Conservation (phyloP, 2,329 filamentous ascomycete genomes). For the Colletotrichum coccodes region DNA sequence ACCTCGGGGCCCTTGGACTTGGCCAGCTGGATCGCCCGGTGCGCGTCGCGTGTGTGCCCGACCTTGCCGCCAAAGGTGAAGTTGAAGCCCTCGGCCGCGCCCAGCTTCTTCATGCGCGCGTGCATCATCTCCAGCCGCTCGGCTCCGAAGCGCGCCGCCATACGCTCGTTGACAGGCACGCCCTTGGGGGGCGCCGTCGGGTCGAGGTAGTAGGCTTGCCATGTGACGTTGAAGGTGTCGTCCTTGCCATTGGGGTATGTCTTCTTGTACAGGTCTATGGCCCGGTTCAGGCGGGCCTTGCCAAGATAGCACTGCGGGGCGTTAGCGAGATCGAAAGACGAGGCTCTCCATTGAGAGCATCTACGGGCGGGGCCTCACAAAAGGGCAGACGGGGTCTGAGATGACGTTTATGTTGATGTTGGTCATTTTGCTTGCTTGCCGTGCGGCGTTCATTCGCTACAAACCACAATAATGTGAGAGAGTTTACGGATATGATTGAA, state of each 20-base stretch:
- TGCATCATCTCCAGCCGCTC: slow-evolving; percentile 68
- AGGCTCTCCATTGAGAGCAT: neutral
- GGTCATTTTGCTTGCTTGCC: slow-evolving; percentile 63
- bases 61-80: slow-evolving; percentile 78
- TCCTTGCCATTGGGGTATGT: slow-evolving; percentile 65
- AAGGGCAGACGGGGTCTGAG: slow-evolving; percentile 84
- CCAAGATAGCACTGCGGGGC: slow-evolving; percentile 78
- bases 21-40: slow-evolving; percentile 79
- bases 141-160: slow-evolving; percentile 73
- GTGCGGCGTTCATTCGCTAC: slow-evolving; percentile 21
- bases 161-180: slow-evolving; percentile 60
- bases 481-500: neutral
- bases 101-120: slow-evolving; percentile 65
- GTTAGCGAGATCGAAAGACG: slow-evolving; percentile 34
- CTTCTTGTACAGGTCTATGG: slow-evolving; percentile 74
- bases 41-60: slow-evolving; percentile 83
- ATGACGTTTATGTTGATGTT: slow-evolving; percentile 81
- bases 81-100: slow-evolving; percentile 73
- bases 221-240: slow-evolving; percentile 79
- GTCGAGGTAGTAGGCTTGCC: slow-evolving; percentile 85
- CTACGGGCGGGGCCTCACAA: no score
- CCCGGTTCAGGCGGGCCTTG: slow-evolving; percentile 77
- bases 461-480: no score
- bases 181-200: slow-evolving; percentile 64
- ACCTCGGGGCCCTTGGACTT: slow-evolving; percentile 58